Conservation (phyloP, 139 green algal species). For the Micractinium conductrix region DNA sequence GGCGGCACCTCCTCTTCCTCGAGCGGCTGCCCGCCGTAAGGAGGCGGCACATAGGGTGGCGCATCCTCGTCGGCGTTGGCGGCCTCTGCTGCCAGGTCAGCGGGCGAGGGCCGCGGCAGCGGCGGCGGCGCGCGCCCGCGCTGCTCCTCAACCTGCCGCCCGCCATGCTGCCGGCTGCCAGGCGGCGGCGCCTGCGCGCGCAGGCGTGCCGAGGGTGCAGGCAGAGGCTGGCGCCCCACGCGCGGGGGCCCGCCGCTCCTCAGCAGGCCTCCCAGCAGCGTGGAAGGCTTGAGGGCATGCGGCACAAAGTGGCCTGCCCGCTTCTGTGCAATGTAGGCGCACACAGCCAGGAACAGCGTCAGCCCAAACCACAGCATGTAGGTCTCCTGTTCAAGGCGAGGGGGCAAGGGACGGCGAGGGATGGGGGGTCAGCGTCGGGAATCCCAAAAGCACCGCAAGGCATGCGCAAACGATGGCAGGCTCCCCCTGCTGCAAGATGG, state of each 20-base stretch:
- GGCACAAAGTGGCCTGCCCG: conserved; percentile 66
- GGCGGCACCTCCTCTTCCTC: neutral
- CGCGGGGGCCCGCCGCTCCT: neutral
- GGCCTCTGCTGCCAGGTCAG: neutral
- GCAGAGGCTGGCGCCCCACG: neutral
- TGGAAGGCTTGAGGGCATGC: conserved; percentile 34
- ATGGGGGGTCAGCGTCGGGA: neutral
- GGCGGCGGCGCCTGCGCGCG: neutral
- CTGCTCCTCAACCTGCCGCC: neutral
- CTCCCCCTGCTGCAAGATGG: neutral
- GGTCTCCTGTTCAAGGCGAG: conserved; percentile 36
- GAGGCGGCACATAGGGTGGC: neutral
- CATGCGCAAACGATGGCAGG: neutral
- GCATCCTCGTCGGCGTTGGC: neutral
- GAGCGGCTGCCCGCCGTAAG: neutral
- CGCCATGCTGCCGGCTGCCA: neutral
- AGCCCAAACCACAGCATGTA: conserved; percentile 70
- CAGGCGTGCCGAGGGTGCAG: neutral
- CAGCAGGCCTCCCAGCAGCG: conserved; percentile 9
- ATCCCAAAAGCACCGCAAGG: too few species aligned
- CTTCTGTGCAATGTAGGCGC: conserved; percentile 69
- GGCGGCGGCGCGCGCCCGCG: neutral
- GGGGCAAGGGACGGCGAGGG: neutral
- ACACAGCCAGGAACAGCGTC: conserved; percentile 64
- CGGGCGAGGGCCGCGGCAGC: too few species aligned